A percentile compares a stretch with the other conserved stretches of the same genome.
phyloP scores from a whole-genome alignment of 352 stramenopile species.

The Aphanomyces stellatus region DNA sequence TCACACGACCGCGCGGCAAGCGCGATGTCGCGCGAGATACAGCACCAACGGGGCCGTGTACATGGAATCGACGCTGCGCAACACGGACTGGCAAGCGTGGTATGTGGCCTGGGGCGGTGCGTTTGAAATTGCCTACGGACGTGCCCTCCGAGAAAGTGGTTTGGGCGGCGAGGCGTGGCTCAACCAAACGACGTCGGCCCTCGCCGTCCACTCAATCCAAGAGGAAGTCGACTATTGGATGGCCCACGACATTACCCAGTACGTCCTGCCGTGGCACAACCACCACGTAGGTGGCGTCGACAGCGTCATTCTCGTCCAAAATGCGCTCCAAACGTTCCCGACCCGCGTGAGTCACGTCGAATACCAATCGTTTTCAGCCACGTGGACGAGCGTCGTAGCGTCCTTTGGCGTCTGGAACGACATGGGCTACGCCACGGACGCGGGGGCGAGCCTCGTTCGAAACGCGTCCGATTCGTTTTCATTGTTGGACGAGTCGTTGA shows the following conservation, averaged over 20 bases:
- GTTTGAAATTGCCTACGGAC: background rate
- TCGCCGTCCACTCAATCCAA: too few relatives aligned
- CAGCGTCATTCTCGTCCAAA: background rate
- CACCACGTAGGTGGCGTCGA: background rate
- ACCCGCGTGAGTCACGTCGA: background rate
- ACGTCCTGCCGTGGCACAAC: background rate
- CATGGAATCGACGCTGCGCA: background rate
- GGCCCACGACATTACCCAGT: background rate
- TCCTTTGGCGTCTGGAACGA: background rate
- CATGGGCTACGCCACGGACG: background rate
- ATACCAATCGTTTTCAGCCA: background rate
- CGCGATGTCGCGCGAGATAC: background rate
- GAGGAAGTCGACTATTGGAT: background rate
- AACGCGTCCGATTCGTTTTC: background rate
- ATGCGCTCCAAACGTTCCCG: background rate
- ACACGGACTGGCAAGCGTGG: background rate
- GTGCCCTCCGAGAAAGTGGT: background rate
- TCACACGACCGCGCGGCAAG: background rate
- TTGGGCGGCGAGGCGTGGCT: background rate
- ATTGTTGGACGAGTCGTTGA: background rate
- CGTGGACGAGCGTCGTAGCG: background rate
- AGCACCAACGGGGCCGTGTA: background rate
- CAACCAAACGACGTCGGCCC: background rate
- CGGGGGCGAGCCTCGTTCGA: background rate
- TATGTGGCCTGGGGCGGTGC: background rate